A percentile compares a stretch with the other conserved stretches of the same genome.
Evolutionary conservation across 208 protist species (phyloP).

Genomic region (Angomonas deanei): DNA sequence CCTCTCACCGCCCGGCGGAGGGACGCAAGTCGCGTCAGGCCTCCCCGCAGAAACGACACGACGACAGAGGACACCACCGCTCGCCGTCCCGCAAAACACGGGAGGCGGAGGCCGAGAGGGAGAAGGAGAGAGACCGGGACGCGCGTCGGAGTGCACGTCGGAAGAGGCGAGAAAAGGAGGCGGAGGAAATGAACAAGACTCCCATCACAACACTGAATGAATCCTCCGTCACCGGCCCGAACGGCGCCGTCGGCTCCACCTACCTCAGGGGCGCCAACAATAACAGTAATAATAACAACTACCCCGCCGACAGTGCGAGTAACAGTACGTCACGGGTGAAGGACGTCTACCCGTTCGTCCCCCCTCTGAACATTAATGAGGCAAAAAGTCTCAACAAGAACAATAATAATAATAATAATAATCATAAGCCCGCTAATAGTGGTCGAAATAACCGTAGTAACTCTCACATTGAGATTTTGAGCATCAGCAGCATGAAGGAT

Average conservation of each 20-base stretch:
- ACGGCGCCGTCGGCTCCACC: not conserved
- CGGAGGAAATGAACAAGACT: not conserved
- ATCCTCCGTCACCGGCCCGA: conserved; percentile 8
- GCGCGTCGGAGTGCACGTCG: not conserved
- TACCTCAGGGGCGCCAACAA: not conserved
- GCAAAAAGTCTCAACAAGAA: not conserved
- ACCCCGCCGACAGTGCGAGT: conserved; percentile 8
- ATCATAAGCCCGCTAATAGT: conserved; percentile 4
- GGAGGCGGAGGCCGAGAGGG: not conserved
- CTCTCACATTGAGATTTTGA: conserved; percentile 33
- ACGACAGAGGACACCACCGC: not conserved
- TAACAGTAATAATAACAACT: not conserved
- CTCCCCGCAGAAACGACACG: too few relatives aligned
- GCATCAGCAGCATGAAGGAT: conserved; percentile 14
- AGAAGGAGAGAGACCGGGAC: not conserved
- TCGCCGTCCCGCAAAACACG: not conserved
- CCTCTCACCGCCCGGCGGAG: too few relatives aligned
- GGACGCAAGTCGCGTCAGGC: too few relatives aligned
- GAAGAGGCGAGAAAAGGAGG: not conserved
- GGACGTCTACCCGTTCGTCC: conserved; percentile 10
- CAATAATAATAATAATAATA: not conserved
- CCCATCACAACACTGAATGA: conserved; percentile 4
- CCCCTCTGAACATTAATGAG: not conserved
- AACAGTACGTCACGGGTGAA: not conserved
- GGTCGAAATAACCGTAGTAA: not conserved